These are phyloP conservation scores for Eucalyptus sideroxylon DNA, from an alignment of 345 rosid species.

Conservation along the genomic window DNA sequence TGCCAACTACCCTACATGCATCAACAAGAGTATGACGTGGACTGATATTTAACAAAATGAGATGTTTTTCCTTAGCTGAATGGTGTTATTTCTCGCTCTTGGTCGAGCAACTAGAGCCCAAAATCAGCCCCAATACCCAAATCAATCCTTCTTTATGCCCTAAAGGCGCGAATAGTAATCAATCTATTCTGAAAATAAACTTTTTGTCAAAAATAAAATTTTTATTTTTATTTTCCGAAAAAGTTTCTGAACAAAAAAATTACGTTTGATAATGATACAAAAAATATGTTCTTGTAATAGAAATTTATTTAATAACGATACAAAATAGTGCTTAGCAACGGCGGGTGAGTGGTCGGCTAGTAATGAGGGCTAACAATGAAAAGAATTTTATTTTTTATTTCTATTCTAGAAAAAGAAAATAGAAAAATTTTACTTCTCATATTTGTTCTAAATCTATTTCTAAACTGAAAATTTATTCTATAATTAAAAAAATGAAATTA, in stretches of 20 bases:
- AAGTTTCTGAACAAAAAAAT: fast-evolving
- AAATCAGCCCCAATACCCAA: not conserved
- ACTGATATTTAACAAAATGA: not conserved
- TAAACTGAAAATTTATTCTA: too few species aligned
- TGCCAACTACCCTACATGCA: not conserved
- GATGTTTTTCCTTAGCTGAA: not conserved
- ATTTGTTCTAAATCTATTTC: too few species aligned
- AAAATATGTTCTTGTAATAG: fast-evolving
- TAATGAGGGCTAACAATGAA: too few species aligned
- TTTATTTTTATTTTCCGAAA: fast-evolving
- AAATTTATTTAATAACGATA: too few species aligned
- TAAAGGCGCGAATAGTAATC: not conserved
- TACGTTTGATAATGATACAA: too few species aligned
- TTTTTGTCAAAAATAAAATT: too few species aligned
- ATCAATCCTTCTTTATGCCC: not conserved
- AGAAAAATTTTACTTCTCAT: fast-evolving
- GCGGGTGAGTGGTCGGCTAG: fast-evolving
- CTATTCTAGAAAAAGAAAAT: fast-evolving
- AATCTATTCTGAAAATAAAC: too few species aligned
- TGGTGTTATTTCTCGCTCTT: not conserved
- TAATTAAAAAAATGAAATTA: too few species aligned
- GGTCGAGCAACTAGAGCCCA: not conserved
- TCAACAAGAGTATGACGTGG: not conserved
- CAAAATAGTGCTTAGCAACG: fast-evolving
- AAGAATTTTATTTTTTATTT: too few species aligned